phyloP scores from a whole-genome alignment of 306 rosid species.

The Cucurbita argyrosperma region DNA sequence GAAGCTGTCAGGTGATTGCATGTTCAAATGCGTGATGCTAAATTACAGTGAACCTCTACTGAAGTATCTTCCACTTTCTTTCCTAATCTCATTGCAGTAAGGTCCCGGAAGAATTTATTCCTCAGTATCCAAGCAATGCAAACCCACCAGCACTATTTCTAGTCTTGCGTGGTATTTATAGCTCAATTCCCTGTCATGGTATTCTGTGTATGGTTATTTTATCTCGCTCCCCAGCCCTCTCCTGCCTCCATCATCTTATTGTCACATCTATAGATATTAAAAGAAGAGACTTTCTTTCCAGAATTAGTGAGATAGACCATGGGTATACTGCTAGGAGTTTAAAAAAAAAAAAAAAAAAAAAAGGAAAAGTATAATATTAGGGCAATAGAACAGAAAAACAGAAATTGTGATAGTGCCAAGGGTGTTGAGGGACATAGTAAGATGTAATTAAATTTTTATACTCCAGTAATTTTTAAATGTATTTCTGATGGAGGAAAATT shows the following conservation, averaged over 20 bases:
- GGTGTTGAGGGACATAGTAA: neutral
- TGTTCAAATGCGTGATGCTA: constrained; percentile 10
- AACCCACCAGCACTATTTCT: constrained; percentile 87
- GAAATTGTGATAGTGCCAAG: neutral
- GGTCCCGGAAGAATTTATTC: constrained; percentile 78
- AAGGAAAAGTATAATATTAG: neutral
- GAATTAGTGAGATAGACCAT: neutral
- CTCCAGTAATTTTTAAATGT: neutral
- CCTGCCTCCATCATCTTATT: neutral
- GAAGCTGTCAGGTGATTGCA: constrained; percentile 69
- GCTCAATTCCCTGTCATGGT: constrained; percentile 1
- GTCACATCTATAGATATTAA: neutral
- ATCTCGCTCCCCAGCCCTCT: neutral
- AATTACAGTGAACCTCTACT: constrained; percentile 4
- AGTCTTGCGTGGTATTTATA: constrained; percentile 50
- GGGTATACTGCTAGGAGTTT: neutral
- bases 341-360: too few species aligned
- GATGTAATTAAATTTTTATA: neutral
- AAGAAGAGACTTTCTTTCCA: neutral
- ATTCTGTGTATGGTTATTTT: neutral
- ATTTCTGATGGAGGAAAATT: neutral
- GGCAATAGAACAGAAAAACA: neutral
- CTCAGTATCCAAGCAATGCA: constrained; percentile 85
- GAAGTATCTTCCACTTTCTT: constrained; percentile 11
- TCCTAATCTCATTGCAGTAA: constrained; percentile 39